Percentiles rank a stretch among this genome's conserved stretches.
Conservation (phyloP, 177 flowering plant genomes). For the Vitis hybrid region DNA sequence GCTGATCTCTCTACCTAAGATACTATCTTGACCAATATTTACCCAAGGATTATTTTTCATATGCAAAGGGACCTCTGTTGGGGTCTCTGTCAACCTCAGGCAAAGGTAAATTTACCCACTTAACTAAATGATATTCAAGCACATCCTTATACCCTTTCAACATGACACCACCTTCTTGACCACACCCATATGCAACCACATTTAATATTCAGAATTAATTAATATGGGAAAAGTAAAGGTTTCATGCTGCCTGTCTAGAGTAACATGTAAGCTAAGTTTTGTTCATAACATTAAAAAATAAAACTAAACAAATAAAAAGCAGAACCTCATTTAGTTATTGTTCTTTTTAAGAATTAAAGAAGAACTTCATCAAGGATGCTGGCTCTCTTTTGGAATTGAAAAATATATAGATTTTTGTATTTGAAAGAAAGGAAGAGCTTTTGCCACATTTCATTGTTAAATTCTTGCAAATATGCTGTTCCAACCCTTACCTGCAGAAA, state of each 20-base stretch:
- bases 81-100: not conserved
- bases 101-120: not conserved
- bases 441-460: no score
- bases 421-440: no score
- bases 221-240: not conserved
- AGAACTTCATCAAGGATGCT: no score
- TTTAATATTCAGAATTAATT: no score
- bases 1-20: no score
- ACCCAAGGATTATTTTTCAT: no score
- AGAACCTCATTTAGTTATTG: not conserved
- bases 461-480: no score
- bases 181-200: not conserved
- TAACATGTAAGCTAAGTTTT: not conserved
- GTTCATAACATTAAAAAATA: not conserved
- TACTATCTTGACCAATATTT: no score
- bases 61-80: no score
- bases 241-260: not conserved
- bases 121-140: not conserved
- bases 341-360: no score
- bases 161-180: not conserved
- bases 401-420: no score
- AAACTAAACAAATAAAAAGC: not conserved
- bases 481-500: slow-evolving; percentile 54
- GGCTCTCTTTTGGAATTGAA: no score
- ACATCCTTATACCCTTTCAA: not conserved